A percentile compares a stretch with the other conserved stretches of the same genome.
phyloP scores from a whole-genome alignment of 305 asterid species.

The Ajuga reptans region DNA sequence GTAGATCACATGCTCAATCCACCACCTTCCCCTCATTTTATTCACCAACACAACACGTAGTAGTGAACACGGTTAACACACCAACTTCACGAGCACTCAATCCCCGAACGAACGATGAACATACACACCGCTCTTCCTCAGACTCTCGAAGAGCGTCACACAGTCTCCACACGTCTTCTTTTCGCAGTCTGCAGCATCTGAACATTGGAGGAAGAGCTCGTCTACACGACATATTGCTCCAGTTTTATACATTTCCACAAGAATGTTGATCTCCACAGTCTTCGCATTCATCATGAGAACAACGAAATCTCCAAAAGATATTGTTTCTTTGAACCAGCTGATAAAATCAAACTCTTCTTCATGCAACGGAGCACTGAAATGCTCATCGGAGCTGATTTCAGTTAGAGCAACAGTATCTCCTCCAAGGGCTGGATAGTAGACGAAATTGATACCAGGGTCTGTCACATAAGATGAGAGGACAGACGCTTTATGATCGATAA shows the following conservation, averaged over 20 bases:
- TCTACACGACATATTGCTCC: slow-evolving; percentile 72
- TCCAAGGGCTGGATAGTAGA: slow-evolving; percentile 59
- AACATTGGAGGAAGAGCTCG: slow-evolving; percentile 69
- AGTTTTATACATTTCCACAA: slow-evolving; percentile 41
- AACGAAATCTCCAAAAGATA: slow-evolving; percentile 54
- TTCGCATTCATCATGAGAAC: slow-evolving; percentile 63
- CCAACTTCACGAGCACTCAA: slow-evolving; percentile 16
- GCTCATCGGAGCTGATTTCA: slow-evolving; percentile 42
- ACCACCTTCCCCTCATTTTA: slow-evolving; percentile 34
- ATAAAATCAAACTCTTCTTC: slow-evolving; percentile 59
- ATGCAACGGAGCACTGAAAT: slow-evolving; percentile 46
- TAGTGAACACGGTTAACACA: neutral
- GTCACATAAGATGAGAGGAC: slow-evolving; percentile 58
- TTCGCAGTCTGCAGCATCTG: slow-evolving; percentile 31
- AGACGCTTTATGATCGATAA: slow-evolving; percentile 63
- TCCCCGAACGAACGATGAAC: slow-evolving; percentile 59
- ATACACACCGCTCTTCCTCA: slow-evolving; percentile 62
- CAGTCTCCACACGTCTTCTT: slow-evolving; percentile 36
- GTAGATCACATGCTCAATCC: slow-evolving; percentile 26
- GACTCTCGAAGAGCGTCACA: slow-evolving; percentile 34
- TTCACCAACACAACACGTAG: slow-evolving; percentile 21
- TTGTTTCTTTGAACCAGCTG: slow-evolving; percentile 59
- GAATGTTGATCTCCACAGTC: slow-evolving; percentile 44
- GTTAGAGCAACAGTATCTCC: slow-evolving; percentile 25
- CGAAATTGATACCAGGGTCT: slow-evolving; percentile 57